Base-by-base conservation (phyloP, 2,329 filamentous ascomycete species). In the Dactylellina sp. region DNA sequence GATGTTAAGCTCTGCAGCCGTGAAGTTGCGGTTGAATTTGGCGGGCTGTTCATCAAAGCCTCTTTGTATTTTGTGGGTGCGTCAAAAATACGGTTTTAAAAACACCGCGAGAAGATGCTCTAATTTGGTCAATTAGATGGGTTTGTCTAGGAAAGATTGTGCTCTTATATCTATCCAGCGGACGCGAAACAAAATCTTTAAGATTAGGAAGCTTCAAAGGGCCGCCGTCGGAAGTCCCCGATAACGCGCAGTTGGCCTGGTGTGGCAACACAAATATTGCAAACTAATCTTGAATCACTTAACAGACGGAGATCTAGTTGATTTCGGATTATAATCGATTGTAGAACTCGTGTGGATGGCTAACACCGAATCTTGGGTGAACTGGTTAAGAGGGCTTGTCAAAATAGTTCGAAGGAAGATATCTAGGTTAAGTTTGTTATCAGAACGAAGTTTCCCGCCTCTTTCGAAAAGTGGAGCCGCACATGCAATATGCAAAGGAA, bases 1-100 rank as follows among this genome's bases (percentile, higher is more conserved):
- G 75, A 59, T 39, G 72, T 52, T 63, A 77, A 66, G 44, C 70
- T 55, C 22, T 71, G 56, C 59, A 77, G 76, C 22, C 70, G 68
- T 39, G 60, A 64, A 59, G 59, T 59, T 44, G 60, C 60, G 35
- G 66, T 61, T 82, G 63, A 42, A 40, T 59, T 68, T 56, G 59
- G 22, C 14, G 52, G 20, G 12, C 12, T 14, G 56, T 16, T 22
- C 63, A 75, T 74, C 28, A 60, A 25, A n/a, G 28, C 2, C 5
- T 20, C 2, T 9, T 22, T 20, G 42, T 7, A 20, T 46, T 46
- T 18, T 16, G 20, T 11, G 16, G 42, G 4, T 12, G 2, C 16
- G n/a, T n/a, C n/a, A n/a, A 20, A 3, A 50, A 4, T 18, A 1
- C 20, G 6, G n/a, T 2, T 20, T 46, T 46, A 16, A 40, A 14